These are phyloP conservation scores for Aspergillus carbonarius DNA, from an alignment of 2,329 filamentous ascomycete species.

Conservation along the genomic window DNA sequence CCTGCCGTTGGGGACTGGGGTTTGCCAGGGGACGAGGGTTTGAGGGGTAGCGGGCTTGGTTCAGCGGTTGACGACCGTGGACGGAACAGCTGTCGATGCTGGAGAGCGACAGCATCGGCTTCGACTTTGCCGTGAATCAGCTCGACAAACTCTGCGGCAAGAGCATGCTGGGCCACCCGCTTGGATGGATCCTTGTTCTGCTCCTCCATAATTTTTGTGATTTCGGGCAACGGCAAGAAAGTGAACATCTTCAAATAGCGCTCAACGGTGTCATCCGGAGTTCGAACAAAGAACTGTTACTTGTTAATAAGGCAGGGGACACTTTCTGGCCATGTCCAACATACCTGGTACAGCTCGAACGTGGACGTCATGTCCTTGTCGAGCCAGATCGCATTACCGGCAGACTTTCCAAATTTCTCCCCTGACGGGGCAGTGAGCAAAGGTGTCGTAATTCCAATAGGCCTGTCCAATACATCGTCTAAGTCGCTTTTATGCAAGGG, in stretches of 20 bases:
- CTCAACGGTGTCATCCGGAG: constrained; percentile 78
- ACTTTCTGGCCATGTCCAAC: constrained; percentile 11
- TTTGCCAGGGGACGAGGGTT: constrained; percentile 18
- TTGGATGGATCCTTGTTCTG: constrained; percentile 68
- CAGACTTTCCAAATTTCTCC: constrained; percentile 90
- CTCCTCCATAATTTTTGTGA: constrained; percentile 64
- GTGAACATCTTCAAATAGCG: constrained; percentile 85
- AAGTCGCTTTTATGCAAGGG: constrained; percentile 41
- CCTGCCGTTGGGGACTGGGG: constrained; percentile 22
- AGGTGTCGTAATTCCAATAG: constrained; percentile 86
- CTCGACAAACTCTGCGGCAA: constrained; percentile 79
- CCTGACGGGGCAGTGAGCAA: constrained; percentile 82
- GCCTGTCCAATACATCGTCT: constrained; percentile 45
- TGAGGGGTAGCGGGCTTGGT: constrained; percentile 32
- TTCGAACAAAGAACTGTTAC: constrained; percentile 75
- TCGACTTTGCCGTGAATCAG: constrained; percentile 70
- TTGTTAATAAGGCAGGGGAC: constrained; percentile 19
- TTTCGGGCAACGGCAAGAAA: constrained; percentile 72
- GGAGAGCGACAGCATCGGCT: constrained; percentile 61
- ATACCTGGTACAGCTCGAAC: constrained; percentile 78
- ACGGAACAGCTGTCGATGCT: constrained; percentile 53
- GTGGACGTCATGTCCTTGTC: constrained; percentile 75
- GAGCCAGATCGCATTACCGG: constrained; percentile 92
- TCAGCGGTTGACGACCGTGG: constrained; percentile 34
- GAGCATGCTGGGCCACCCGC: constrained; percentile 75